Conservation (phyloP, 805 yeast species). For the Kodamaea jinghongensis region DNA sequence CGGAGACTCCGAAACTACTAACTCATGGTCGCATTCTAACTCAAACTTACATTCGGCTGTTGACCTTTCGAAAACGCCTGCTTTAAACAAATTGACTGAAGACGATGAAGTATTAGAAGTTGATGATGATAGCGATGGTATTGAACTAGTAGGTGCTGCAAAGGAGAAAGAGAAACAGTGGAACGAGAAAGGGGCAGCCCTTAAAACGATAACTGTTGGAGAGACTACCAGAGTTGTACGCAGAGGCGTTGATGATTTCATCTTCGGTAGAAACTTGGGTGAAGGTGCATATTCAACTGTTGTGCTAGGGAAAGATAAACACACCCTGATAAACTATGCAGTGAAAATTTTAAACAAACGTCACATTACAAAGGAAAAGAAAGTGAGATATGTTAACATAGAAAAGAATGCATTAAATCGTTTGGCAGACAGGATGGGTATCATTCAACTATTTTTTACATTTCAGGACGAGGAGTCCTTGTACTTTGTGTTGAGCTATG, state of each 20-base stretch:
- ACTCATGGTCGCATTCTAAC: neutral
- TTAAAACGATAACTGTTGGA: constrained; percentile 17
- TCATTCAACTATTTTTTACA: constrained; percentile 69
- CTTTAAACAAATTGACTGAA: constrained; percentile 4
- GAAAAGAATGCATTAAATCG: constrained; percentile 79
- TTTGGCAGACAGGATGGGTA: constrained; percentile 57
- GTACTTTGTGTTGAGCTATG: constrained; percentile 75
- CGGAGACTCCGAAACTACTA: constrained; percentile 2
- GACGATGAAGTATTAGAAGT: constrained; percentile 13
- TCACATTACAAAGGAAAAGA: constrained; percentile 76
- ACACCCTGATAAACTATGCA: constrained; percentile 61
- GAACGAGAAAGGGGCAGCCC: constrained; percentile 38
- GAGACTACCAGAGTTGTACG: constrained; percentile 25
- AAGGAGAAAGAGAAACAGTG: constrained; percentile 22
- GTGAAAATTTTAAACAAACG: constrained; percentile 73
- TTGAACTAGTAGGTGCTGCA: constrained; percentile 9
- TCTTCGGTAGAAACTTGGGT: constrained; percentile 41
- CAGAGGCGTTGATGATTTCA: constrained; percentile 40
- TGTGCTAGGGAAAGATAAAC: constrained; percentile 46
- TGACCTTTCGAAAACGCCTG: constrained; percentile 4
- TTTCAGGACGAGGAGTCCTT: constrained; percentile 74
- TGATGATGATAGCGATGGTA: constrained; percentile 8
- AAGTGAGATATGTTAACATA: constrained; percentile 79
- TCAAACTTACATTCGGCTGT: neutral
- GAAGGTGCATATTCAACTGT: constrained; percentile 48